A percentile compares a stretch with the other conserved stretches of the same genome.
Conservation (phyloP, 1,139 yeast genomes). For the Geotrichum aggregatum region DNA sequence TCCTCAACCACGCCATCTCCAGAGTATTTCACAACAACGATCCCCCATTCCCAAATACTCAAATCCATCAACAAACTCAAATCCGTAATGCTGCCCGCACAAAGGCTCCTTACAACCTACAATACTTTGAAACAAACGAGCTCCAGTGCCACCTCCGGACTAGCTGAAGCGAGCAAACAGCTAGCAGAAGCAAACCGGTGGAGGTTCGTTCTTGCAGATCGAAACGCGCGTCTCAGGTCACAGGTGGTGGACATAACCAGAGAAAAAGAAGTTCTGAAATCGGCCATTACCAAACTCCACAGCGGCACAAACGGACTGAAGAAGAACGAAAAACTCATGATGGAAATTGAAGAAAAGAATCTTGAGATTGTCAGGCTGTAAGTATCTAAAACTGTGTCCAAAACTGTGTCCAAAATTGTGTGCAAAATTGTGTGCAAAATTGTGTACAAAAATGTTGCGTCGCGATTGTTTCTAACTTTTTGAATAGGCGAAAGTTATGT, state of each 20-base stretch:
- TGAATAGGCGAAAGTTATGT: conserved; percentile 1
- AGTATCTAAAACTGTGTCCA: background rate
- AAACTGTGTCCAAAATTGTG: no score
- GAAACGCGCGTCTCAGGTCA: conserved; percentile 16
- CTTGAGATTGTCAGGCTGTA: conserved; percentile 19
- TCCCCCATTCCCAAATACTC: background rate
- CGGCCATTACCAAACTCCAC: conserved; percentile 20
- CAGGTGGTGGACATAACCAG: conserved; percentile 8
- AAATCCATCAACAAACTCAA: conserved; percentile 7
- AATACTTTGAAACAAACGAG: conserved; percentile 14
- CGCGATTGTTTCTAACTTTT: background rate
- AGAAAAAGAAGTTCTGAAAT: conserved; percentile 19
- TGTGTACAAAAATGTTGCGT: background rate
- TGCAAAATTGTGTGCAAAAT: no score
- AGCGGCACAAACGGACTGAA: conserved; percentile 19
- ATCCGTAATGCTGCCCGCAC: conserved; percentile 15
- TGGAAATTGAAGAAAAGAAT: conserved; percentile 18
- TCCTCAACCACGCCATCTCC: conserved; percentile 15
- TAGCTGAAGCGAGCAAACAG: conserved; percentile 4
- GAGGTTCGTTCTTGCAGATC: conserved; percentile 18
- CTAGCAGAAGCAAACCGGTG: conserved; percentile 16
- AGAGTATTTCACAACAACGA: background rate
- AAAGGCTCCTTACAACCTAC: conserved; percentile 18
- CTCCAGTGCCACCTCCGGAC: conserved; percentile 1
- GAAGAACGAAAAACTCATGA: conserved; percentile 18